Conservation (phyloP, 208 protist species). For the Acanthamoeba rhysodes region DNA sequence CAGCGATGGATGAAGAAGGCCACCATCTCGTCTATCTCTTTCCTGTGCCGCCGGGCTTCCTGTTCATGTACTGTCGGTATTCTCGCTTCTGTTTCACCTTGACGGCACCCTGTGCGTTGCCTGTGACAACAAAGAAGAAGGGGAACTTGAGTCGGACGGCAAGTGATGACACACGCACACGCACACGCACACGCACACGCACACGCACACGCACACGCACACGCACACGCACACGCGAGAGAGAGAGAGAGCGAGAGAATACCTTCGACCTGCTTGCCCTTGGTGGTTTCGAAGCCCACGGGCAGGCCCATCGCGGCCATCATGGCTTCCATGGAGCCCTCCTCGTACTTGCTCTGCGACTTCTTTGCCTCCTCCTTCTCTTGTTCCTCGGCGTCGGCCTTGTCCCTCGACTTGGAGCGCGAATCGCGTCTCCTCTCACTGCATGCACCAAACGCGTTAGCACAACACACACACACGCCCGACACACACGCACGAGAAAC, state of each 20-base stretch:
- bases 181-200: too few species aligned
- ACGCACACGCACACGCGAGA: background rate
- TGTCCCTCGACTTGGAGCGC: background rate
- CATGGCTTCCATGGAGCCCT: slow-evolving; percentile 33
- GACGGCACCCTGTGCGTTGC: background rate
- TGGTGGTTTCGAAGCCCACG: slow-evolving; percentile 15
- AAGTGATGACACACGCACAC: too few species aligned
- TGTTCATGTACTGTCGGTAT: slow-evolving; percentile 31
- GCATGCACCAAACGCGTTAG: background rate
- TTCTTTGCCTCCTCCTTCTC: background rate
- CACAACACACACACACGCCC: background rate
- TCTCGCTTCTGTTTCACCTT: slow-evolving; percentile 34
- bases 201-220: too few species aligned
- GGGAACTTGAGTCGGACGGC: too few species aligned
- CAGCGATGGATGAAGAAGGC: too few species aligned
- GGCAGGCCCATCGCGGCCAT: slow-evolving; percentile 35
- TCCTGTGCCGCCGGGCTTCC: slow-evolving; percentile 5
- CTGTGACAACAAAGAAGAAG: background rate
- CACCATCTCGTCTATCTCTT: background rate
- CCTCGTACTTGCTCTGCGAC: background rate
- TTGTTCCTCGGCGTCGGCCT: background rate
- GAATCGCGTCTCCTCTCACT: background rate
- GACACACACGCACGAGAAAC: background rate
- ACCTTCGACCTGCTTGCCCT: slow-evolving; percentile 27
- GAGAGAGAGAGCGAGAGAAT: background rate